phyloP scores from a whole-genome alignment of 306 rosid genomes.

The Castanea crenata region DNA sequence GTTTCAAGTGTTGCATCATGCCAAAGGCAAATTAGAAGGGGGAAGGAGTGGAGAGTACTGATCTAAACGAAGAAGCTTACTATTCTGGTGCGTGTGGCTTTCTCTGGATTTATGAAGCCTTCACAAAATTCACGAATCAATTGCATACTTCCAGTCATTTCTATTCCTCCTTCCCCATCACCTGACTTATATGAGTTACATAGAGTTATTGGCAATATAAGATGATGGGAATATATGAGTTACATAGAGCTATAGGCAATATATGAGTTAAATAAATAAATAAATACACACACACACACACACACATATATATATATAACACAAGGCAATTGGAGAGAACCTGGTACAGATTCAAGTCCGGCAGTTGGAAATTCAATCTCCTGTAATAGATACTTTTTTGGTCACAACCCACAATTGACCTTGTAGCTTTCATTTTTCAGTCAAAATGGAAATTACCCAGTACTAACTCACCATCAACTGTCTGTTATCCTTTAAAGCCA shows the following conservation, averaged over 20 bases:
- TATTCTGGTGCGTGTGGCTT: conserved; percentile 68
- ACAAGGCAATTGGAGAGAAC: conserved; percentile 38
- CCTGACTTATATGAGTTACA: conserved; percentile 45
- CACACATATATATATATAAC: not conserved
- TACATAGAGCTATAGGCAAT: too few relatives aligned
- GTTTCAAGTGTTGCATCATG: not conserved
- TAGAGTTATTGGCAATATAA: conserved; percentile 11
- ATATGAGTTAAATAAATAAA: too few relatives aligned
- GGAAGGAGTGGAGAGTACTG: conserved; percentile 9
- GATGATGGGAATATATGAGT: too few relatives aligned
- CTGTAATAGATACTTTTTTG: conserved; percentile 42
- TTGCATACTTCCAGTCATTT: conserved; percentile 92
- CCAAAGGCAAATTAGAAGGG: conserved; percentile 2
- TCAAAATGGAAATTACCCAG: conserved; percentile 17
- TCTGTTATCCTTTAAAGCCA: conserved; percentile 71
- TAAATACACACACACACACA: too few relatives aligned
- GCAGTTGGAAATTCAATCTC: conserved; percentile 98
- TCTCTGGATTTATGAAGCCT: conserved; percentile 50
- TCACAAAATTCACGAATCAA: conserved; percentile 85
- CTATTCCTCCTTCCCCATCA: conserved; percentile 97
- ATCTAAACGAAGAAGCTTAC: conserved; percentile 46
- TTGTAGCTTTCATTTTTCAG: conserved; percentile 15
- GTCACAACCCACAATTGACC: conserved; percentile 28
- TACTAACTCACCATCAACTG: conserved; percentile 75
- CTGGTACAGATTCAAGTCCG: conserved; percentile 94